Base-by-base conservation (phyloP, 1,139 yeast genomes). In the Candida labiduridarum region DNA sequence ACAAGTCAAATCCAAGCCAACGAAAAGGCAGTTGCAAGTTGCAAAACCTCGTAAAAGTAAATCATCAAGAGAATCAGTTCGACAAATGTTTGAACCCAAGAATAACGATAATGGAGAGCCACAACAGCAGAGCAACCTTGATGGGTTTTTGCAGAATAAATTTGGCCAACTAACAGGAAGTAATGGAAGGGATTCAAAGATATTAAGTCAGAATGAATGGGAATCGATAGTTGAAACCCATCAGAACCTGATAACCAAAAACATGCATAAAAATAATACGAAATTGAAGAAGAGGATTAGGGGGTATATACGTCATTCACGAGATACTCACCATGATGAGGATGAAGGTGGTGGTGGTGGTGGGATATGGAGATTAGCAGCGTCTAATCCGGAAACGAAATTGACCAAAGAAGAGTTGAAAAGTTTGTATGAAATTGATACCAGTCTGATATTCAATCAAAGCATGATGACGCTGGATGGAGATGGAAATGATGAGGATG, bases 361-460 rank as follows among this genome's bases (percentile, higher is more conserved):
- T 31, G 54, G 59, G 11, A 54, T 75, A 39, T 75, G 79, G 80
- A 60, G 67, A 2, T 69, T 67, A 52, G 75, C 79, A 0, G 64
- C 75, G 2, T 54, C 64, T 0, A 65, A 60, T 27, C 78, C 78
- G 1, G 65, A 69, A 18, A 50, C 51, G 7, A 60, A 60, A 6
- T 56, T 74, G 41, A 63, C 69, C 2, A 54, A 61, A 2, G 74
- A 69, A 14, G 79, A 73, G 31, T 53, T 74, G 11, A 62, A 57
- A 50, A 67, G 72, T 69, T 59, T 75, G 12, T 74, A 76, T 52
- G 78, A 74, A 52, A 56, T 73, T 19, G 62, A 66, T n/a, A 73
- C 72, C 15, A 38, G 41, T n/a, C 14, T 22, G 30, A 10, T 38
- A 14, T 22, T 38, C 6, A 19, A 25, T 12, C 30, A 25, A 16